Evolutionary conservation across 768 basidiomycete genomes (phyloP).

Genomic region (Mycena capillaripes): DNA sequence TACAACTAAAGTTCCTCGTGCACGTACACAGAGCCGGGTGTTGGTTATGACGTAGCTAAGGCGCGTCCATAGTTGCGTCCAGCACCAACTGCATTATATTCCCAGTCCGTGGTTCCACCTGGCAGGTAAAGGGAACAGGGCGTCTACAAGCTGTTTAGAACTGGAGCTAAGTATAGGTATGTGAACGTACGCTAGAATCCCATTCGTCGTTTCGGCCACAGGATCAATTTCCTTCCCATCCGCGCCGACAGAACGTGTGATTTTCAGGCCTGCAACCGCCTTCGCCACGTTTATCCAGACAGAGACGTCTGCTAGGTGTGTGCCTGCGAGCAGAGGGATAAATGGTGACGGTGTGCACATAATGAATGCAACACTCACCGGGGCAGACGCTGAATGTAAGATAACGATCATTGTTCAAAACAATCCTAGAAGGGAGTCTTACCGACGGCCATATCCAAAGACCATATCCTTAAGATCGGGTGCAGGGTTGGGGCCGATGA

Average conservation of each 20-base stretch:
- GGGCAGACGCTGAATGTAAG: slow-evolving; percentile 5
- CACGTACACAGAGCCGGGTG: too few species aligned
- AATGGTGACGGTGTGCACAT: too few species aligned
- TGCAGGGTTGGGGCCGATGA: slow-evolving; percentile 38
- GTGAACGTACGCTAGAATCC: slow-evolving; percentile 35
- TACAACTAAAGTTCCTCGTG: too few species aligned
- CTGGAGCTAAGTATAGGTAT: too few species aligned
- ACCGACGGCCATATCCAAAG: slow-evolving; percentile 48
- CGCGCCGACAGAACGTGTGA: slow-evolving; percentile 38
- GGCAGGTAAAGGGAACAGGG: slow-evolving; percentile 36
- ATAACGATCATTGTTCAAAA: background rate
- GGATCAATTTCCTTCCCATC: slow-evolving; percentile 39
- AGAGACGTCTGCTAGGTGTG: slow-evolving; percentile 39
- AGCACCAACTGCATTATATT: slow-evolving; percentile 27
- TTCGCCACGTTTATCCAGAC: slow-evolving; percentile 40
- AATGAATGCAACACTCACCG: too few species aligned
- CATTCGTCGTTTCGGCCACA: slow-evolving; percentile 34
- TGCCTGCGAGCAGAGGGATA: slow-evolving; percentile 2
- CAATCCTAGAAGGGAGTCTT: background rate
- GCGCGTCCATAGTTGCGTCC: slow-evolving; percentile 25
- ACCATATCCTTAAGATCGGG: slow-evolving; percentile 37
- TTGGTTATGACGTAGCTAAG: too few species aligned
- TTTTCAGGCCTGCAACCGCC: slow-evolving; percentile 38
- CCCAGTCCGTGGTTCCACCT: slow-evolving; percentile 33
- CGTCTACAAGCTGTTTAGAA: background rate